These are phyloP conservation scores for Sporisorium reilianum DNA, from an alignment of 1,284 basidiomycete species.

Conservation along the genomic window DNA sequence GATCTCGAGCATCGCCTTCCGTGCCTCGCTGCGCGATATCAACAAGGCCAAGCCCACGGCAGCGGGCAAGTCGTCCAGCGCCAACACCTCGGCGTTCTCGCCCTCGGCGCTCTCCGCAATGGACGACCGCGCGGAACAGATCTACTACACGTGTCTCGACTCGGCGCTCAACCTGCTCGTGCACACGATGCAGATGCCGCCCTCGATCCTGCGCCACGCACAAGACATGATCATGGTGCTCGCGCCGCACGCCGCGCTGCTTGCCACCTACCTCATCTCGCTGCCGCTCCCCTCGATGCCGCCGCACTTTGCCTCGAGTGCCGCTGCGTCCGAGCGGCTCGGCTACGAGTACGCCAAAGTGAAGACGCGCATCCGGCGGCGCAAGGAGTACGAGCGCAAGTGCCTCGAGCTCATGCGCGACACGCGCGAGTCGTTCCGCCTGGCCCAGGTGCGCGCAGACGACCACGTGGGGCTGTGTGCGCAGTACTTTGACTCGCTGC, in stretches of 20 bases:
- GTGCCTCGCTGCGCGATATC: conserved; percentile 43
- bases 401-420: conserved; percentile 47
- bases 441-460: conserved; percentile 32
- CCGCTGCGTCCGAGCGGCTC: conserved; percentile 20
- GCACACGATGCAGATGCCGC: conserved; percentile 39
- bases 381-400: conserved; percentile 54
- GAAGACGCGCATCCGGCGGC: conserved; percentile 36
- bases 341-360: conserved; percentile 38
- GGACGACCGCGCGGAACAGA: conserved; percentile 49
- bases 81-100: conserved; percentile 20
- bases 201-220: conserved; percentile 40
- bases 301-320: conserved; percentile 16
- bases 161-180: conserved; percentile 44
- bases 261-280: conserved; percentile 52
- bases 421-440: conserved; percentile 35
- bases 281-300: conserved; percentile 35
- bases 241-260: conserved; percentile 49
- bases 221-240: conserved; percentile 57
- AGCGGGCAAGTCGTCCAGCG: conserved; percentile 9
- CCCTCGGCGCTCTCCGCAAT: conserved; percentile 34
- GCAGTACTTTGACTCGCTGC: conserved; percentile 46
- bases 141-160: conserved; percentile 52
- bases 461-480: conserved; percentile 49
- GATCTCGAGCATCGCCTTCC: conserved; percentile 49
- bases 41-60: conserved; percentile 44